Conservation (phyloP, 2,329 filamentous ascomycete genomes). For the Cladophialophora yegresii region DNA sequence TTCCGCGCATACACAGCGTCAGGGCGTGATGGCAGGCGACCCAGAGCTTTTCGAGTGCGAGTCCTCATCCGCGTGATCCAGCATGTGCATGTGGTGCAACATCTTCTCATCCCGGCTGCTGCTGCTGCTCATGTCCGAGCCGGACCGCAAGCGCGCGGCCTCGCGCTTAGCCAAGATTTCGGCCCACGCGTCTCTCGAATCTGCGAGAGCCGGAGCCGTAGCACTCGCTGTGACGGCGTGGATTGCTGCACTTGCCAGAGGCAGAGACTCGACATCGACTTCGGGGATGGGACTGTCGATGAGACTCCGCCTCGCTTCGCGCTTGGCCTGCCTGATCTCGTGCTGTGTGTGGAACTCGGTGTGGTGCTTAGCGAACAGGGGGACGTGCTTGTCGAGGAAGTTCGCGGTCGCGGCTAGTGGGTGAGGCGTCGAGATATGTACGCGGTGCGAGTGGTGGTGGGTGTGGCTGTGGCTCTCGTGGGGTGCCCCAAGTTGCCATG, state of each 20-base stretch:
- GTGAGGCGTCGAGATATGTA: constrained; percentile 30
- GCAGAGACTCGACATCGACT: constrained; percentile 15
- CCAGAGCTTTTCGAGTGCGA: constrained; percentile 14
- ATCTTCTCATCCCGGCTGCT: not conserved
- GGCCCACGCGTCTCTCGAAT: constrained; percentile 23
- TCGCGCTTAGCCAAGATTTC: constrained; percentile 27
- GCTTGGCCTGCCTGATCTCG: constrained; percentile 19
- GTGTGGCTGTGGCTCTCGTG: not conserved
- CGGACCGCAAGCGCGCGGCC: constrained; percentile 21
- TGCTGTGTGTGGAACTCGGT: constrained; percentile 18
- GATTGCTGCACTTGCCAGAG: constrained; percentile 13
- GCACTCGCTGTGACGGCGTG: constrained; percentile 17
- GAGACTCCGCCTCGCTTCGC: constrained; percentile 24
- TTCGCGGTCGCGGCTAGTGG: constrained; percentile 18
- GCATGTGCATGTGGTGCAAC: not conserved
- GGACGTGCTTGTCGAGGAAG: constrained; percentile 31
- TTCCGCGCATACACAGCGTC: not conserved
- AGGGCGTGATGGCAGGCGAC: constrained; percentile 14
- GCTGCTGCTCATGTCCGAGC: constrained; percentile 11
- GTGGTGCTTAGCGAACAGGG: constrained; percentile 30
- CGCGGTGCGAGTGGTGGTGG: constrained; percentile 15
- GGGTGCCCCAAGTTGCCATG: constrained; percentile 3
- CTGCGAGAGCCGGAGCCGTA: constrained; percentile 4
- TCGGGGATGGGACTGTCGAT: constrained; percentile 25
- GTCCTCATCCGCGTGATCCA: constrained; percentile 1